Evolutionary conservation across 1,284 basidiomycete species (phyloP).

Genomic region (Fomitopsis betulina): DNA sequence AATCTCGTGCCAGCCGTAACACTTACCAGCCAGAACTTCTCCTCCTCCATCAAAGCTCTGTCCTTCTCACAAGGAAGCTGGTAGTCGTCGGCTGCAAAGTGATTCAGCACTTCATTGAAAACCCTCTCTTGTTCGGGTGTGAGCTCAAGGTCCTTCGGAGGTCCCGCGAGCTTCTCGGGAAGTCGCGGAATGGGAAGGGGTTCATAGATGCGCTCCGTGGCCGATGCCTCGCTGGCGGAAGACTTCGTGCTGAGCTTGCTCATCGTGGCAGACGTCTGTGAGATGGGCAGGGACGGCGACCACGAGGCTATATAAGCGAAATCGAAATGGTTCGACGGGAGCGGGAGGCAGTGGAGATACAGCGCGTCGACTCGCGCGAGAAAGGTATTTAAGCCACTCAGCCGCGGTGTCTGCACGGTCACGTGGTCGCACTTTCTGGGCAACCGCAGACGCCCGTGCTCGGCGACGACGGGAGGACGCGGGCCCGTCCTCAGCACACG

Average conservation of each 20-base stretch:
- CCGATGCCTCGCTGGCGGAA: background rate
- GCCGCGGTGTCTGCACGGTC: slow-evolving; percentile 10
- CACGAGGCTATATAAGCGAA: background rate
- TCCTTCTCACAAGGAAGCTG: slow-evolving; percentile 46
- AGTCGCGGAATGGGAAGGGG: slow-evolving; percentile 12
- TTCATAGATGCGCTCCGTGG: slow-evolving; percentile 13
- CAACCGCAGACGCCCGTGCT: slow-evolving; percentile 6
- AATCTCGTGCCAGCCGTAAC: background rate
- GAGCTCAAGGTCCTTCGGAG: slow-evolving; percentile 25
- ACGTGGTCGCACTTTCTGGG: slow-evolving; percentile 1
- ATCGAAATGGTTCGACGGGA: background rate
- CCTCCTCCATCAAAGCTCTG: slow-evolving; percentile 51
- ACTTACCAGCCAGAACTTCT: slow-evolving; percentile 72
- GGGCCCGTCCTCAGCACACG: background rate
- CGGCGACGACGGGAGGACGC: background rate
- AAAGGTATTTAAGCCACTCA: slow-evolving; percentile 4
- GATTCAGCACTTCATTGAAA: slow-evolving; percentile 50
- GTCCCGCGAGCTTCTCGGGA: slow-evolving; percentile 12
- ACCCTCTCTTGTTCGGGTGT: slow-evolving; percentile 44
- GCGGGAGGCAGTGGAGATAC: background rate
- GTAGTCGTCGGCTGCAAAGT: slow-evolving; percentile 54
- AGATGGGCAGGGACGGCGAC: background rate
- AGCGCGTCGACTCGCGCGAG: background rate
- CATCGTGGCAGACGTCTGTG: background rate
- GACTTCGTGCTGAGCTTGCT: background rate